phyloP scores from a whole-genome alignment of 2,329 filamentous ascomycete genomes.

The Colletotrichum lini region DNA sequence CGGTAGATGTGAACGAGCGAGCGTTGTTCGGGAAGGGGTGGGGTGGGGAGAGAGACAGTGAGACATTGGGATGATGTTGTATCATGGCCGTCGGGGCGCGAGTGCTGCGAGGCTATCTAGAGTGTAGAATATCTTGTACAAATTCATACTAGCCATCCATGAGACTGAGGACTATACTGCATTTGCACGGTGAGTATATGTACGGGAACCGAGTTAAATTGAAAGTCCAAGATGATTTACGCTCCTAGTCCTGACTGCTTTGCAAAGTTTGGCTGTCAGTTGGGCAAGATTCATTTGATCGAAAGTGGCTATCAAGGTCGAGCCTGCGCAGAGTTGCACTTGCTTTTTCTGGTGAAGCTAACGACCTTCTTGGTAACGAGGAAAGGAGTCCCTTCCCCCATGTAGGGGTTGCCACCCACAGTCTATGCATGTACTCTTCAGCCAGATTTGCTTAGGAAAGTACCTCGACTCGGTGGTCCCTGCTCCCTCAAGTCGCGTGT shows the following conservation, averaged over 20 bases:
- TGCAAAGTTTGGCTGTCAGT: no score
- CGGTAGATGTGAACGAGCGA: conserved; percentile 6
- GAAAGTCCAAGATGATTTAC: no score
- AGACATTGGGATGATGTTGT: conserved; percentile 8
- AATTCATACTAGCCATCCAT: conserved; percentile 35
- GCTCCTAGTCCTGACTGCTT: no score
- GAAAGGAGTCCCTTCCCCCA: not conserved
- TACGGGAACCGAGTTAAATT: no score
- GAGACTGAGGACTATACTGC: not conserved
- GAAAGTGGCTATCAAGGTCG: not conserved
- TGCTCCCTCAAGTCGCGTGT: conserved; percentile 31
- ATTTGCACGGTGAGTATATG: no score
- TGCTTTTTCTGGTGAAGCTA: conserved; percentile 4
- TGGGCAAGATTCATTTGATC: not conserved
- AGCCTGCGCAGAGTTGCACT: not conserved
- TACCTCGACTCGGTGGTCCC: conserved; percentile 3
- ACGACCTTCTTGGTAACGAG: not conserved
- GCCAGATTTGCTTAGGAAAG: not conserved
- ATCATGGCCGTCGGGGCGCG: conserved; percentile 4
- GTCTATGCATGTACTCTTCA: conserved; percentile 5
- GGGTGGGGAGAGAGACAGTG: not conserved
- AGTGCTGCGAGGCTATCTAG: conserved; percentile 15
- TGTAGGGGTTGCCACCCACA: not conserved
- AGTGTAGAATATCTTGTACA: conserved; percentile 43
- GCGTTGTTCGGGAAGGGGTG: no score